Conservation (phyloP, 2,329 filamentous ascomycete genomes). For the Penicillium frequentans region DNA sequence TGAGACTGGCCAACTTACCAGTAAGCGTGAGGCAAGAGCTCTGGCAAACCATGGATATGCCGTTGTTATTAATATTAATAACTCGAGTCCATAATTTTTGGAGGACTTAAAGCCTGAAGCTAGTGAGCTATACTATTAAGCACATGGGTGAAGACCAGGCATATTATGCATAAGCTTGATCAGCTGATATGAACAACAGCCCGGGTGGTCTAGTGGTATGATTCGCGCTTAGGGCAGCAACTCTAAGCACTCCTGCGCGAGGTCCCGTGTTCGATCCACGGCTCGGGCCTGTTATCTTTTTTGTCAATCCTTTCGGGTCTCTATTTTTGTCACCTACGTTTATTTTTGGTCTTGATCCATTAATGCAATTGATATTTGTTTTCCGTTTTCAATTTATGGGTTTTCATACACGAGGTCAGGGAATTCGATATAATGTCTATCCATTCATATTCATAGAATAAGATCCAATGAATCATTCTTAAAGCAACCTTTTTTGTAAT, state of each 20-base stretch:
- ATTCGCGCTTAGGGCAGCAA: not conserved
- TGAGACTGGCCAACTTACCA: no score
- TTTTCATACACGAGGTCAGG: no score
- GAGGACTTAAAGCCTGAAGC: no score
- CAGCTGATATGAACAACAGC: not conserved
- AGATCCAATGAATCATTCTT: no score
- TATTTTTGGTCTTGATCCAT: not conserved
- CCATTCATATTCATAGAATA: no score
- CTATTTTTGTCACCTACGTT: not conserved
- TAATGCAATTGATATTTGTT: not conserved
- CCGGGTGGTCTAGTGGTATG: not conserved
- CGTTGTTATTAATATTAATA: no score
- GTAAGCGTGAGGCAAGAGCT: no score
- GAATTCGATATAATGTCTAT: no score
- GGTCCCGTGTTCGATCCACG: not conserved
- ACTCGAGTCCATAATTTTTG: no score
- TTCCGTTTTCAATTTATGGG: not conserved
- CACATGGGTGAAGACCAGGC: not conserved
- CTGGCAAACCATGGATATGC: no score
- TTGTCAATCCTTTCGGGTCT: not conserved
- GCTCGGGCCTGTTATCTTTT: not conserved
- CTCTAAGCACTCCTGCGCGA: not conserved
- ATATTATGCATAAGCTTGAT: not conserved
- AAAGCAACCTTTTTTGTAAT: no score
- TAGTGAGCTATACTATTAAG: no score